These are phyloP conservation scores for Calonectria naviculata DNA, from an alignment of 2,329 filamentous ascomycete species.

Conservation along the genomic window DNA sequence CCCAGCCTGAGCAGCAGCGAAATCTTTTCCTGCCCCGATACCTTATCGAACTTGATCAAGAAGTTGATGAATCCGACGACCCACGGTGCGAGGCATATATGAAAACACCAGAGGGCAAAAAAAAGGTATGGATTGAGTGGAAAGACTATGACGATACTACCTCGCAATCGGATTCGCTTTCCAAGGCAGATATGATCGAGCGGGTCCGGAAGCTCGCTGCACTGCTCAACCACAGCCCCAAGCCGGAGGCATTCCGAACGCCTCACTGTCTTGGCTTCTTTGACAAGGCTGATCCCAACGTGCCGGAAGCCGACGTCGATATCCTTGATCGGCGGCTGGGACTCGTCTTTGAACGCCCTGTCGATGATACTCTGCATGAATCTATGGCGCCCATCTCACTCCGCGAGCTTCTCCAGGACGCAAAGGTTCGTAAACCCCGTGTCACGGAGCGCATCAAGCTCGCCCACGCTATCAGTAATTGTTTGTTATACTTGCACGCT, in stretches of 20 bases:
- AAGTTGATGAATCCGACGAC: slow-evolving; percentile 46
- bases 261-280: slow-evolving; percentile 64
- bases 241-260: slow-evolving; percentile 60
- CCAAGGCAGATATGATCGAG: slow-evolving; percentile 55
- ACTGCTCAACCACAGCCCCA: slow-evolving; percentile 58
- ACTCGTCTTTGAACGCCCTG: slow-evolving; percentile 64
- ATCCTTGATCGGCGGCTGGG: slow-evolving; percentile 59
- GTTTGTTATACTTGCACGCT: slow-evolving; percentile 64
- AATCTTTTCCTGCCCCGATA: slow-evolving; percentile 48
- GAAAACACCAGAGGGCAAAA: slow-evolving; percentile 46
- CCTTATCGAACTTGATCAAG: slow-evolving; percentile 47
- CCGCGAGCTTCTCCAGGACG: slow-evolving; percentile 55
- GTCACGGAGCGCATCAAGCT: slow-evolving; percentile 63
- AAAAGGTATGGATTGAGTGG: slow-evolving; percentile 62
- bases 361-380: slow-evolving; percentile 47
- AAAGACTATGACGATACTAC: slow-evolving; percentile 58
- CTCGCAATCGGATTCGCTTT: slow-evolving; percentile 48
- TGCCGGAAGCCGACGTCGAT: slow-evolving; percentile 51
- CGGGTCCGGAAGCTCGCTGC: slow-evolving; percentile 59
- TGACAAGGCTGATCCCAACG: slow-evolving; percentile 52
- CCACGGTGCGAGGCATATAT: slow-evolving; percentile 54
- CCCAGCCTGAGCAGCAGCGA: slow-evolving; percentile 44
- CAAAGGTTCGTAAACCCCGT: slow-evolving; percentile 53
- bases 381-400: slow-evolving; percentile 57
- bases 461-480: slow-evolving; percentile 63